Base-by-base conservation (phyloP, 1,284 basidiomycete species). In the Ceratobasidium sp. region DNA sequence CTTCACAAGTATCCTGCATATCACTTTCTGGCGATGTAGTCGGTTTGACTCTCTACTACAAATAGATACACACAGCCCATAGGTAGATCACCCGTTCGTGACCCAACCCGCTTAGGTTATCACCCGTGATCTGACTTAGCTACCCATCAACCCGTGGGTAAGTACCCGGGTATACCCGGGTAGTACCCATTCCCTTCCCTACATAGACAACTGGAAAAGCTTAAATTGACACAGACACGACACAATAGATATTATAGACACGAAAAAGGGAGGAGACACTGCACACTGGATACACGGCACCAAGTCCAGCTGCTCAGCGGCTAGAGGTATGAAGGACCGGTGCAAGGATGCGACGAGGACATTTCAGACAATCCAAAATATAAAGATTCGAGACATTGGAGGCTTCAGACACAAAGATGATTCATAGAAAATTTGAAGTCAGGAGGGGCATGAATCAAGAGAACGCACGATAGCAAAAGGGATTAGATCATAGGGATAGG, bases 171-270 rank as follows among this genome's bases (percentile, higher is more conserved):
- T 68, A 48, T 38, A 46, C 66, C 28, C 44, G 48, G 66, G 28
- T 52, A n/a, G 44, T 50, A 48, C 48, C 66, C 44, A 38, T 52
- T 68, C 26, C 42, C 66, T 50, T 68, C 66, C 66, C 66, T 68
- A 68, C 33, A 33, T 33, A 33, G 33, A 33, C 33, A 33, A 33
- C 33, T 33, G 33, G 33, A 33, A 33, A 33, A 33, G 33, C 33
- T 81, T 90, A 89, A 38, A 42, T 38, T 56, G 44, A 54, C n/a
- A 57, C 54, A 70, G 42, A 74, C 44, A 71, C 33, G 5, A 20
- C 56, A 44, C 54, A 57, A 74, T 74, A 74, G 70, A 74, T 74
- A 74, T 17, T 62, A 74, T 74, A 74, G 57, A 74, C 42, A 74
- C 28, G 67, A 52, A 69, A 52, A 56, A 33, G 57, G 20, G 9